Conservation (phyloP, 1,139 yeast genomes). For the Yamadazyma buinensis region DNA sequence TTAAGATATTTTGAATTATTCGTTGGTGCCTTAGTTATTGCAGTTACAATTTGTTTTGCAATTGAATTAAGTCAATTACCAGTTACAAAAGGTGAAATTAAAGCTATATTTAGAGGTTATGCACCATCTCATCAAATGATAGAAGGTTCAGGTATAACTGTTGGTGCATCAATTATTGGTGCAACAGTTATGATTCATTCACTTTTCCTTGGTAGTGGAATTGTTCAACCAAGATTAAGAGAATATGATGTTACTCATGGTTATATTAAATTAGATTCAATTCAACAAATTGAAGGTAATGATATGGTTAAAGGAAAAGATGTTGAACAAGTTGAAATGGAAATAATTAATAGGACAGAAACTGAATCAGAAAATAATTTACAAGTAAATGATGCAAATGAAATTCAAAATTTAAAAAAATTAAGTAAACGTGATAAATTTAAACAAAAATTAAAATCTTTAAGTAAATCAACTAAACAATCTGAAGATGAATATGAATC, state of each 20-base stretch:
- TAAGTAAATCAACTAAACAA: neutral
- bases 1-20: constrained; percentile 63
- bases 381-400: too few species aligned
- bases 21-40: constrained; percentile 64
- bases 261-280: constrained; percentile 51
- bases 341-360: too few species aligned
- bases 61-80: constrained; percentile 60
- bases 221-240: constrained; percentile 69
- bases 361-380: too few species aligned
- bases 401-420: neutral
- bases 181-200: constrained; percentile 87
- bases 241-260: constrained; percentile 60
- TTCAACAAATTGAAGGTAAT: constrained; percentile 44
- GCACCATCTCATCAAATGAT: constrained; percentile 65
- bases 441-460: neutral
- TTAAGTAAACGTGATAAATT: neutral
- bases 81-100: constrained; percentile 30
- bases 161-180: constrained; percentile 75
- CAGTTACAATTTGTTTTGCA: constrained; percentile 70
- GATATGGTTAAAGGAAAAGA: constrained; percentile 13
- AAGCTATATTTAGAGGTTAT: constrained; percentile 64
- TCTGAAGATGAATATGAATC: constrained; percentile 2
- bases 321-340: neutral
- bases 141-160: constrained; percentile 60
- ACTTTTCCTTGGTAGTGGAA: constrained; percentile 68